These are phyloP conservation scores for Adenanthera pavonina DNA, from an alignment of 306 rosid genomes.

Conservation along the genomic window DNA sequence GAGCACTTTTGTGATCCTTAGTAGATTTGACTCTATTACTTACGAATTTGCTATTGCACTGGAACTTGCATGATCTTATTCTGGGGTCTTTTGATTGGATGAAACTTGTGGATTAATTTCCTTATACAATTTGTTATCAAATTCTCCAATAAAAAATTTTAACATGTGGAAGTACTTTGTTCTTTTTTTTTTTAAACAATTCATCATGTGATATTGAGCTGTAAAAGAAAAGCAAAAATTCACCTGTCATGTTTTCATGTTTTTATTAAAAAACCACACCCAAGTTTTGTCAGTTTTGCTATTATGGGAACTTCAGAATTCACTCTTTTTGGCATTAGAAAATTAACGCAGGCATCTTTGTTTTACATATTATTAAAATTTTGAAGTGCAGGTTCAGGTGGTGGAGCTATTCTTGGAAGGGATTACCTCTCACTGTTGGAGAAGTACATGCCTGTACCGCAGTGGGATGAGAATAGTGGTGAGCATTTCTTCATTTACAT, in stretches of 20 bases:
- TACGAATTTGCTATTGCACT: not conserved
- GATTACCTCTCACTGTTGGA: slow-evolving; percentile 81
- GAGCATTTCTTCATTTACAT: slow-evolving; percentile 79
- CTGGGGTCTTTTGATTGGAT: not conserved
- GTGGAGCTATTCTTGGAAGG: slow-evolving; percentile 80
- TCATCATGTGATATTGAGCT: not conserved
- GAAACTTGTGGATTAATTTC: not conserved
- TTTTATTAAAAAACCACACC: not conserved
- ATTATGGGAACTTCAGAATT: not conserved
- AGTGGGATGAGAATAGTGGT: slow-evolving; percentile 84
- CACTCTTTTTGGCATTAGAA: not conserved
- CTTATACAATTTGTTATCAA: too few relatives aligned
- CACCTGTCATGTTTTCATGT: not conserved
- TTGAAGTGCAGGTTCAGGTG: slow-evolving; percentile 57
- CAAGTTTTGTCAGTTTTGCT: not conserved
- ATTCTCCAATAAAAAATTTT: not conserved
- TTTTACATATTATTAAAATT: slow-evolving; percentile 30
- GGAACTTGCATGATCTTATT: not conserved
- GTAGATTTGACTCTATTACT: not conserved
- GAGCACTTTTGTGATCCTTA: not conserved
- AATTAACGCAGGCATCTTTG: not conserved
- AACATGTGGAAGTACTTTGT: not conserved
- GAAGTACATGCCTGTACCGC: slow-evolving; percentile 71
- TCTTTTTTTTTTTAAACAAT: not conserved
- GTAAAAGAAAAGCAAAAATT: too few relatives aligned